Evolutionary conservation across 768 basidiomycete species (phyloP).

Genomic region (Lentinula boryana): DNA sequence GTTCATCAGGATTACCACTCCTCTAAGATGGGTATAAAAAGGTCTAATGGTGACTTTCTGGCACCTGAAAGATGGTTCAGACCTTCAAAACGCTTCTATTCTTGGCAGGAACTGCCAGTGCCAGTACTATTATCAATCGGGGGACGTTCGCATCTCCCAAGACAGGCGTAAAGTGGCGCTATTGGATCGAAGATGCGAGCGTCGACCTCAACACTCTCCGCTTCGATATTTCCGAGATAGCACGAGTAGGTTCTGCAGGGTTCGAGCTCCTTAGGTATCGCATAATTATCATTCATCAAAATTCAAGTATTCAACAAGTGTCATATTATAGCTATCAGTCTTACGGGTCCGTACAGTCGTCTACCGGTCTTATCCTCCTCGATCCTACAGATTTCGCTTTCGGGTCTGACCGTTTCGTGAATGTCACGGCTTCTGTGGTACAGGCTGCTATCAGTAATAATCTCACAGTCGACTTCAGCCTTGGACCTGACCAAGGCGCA

Average conservation of each 20-base stretch:
- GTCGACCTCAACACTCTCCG: constrained; percentile 7
- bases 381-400: constrained; percentile 13
- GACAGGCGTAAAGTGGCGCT: constrained; percentile 6
- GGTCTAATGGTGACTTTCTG: neutral
- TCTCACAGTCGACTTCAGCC: constrained; percentile 12
- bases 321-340: neutral
- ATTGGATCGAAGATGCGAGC: constrained; percentile 12
- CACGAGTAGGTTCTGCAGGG: constrained; percentile 9
- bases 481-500: constrained; percentile 13
- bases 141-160: neutral
- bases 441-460: constrained; percentile 10
- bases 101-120: neutral
- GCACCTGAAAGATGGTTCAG: neutral
- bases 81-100: neutral
- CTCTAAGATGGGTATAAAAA: neutral
- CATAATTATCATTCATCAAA: too few species aligned
- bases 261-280: constrained; percentile 11
- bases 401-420: constrained; percentile 11
- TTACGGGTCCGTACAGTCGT: neutral
- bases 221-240: constrained; percentile 9
- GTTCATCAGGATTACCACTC: too few species aligned
- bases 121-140: neutral
- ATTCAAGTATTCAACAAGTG: neutral
- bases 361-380: constrained; percentile 8
- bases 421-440: constrained; percentile 6